phyloP scores from a whole-genome alignment of 2,329 filamentous ascomycete genomes.

The Macrophomina pseudophaseolina region DNA sequence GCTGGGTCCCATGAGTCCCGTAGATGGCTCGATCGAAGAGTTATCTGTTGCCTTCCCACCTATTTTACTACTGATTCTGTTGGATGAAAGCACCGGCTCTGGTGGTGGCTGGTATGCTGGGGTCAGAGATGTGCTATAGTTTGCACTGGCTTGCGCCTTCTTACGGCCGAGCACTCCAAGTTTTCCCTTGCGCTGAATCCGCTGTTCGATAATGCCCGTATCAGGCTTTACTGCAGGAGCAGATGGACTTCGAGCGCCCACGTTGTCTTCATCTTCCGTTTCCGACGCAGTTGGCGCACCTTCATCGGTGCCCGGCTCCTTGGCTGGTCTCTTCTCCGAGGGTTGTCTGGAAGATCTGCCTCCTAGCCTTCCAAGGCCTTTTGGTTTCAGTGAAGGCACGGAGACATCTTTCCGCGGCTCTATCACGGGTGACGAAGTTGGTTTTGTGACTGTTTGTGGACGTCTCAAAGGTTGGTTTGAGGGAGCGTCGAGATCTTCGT shows the following conservation, averaged over 20 bases:
- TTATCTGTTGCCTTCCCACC: not conserved
- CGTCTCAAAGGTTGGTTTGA: conserved; percentile 22
- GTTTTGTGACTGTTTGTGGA: not conserved
- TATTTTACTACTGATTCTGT: not conserved
- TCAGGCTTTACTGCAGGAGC: not conserved
- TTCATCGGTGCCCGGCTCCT: too few species aligned
- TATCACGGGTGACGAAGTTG: not conserved
- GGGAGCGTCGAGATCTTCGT: conserved; percentile 48
- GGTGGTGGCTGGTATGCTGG: not conserved
- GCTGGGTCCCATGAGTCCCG: not conserved
- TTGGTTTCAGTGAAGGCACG: not conserved
- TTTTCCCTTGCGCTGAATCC: conserved; percentile 15
- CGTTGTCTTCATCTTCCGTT: conserved; percentile 10
- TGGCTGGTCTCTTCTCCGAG: not conserved
- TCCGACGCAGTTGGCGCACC: not conserved
- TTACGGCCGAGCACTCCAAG: conserved; percentile 32
- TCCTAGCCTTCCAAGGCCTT: conserved; percentile 15
- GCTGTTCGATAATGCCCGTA: not conserved
- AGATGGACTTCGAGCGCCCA: not conserved
- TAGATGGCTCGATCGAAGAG: not conserved
- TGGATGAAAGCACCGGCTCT: not conserved
- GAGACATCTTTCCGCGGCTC: not conserved
- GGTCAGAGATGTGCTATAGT: not conserved
- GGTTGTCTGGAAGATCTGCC: not conserved
- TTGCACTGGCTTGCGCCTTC: not conserved